Conservation (phyloP, 2,329 filamentous ascomycete species). For the Decorospora gaudefroyi region DNA sequence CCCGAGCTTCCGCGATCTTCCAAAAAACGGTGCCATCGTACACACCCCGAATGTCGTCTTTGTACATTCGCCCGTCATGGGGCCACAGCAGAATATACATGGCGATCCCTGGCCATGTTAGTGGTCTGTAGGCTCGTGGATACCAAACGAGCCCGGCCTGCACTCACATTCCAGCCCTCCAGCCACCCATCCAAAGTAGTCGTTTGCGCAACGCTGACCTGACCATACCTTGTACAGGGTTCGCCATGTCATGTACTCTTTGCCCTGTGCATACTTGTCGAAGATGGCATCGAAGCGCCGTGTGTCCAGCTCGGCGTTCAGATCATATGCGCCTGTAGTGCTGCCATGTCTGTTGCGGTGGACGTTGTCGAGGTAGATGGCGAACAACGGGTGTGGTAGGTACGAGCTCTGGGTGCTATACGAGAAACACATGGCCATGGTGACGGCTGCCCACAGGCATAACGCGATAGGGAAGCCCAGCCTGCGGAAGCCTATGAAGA, state of each 20-base stretch:
- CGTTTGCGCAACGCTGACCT: conserved; percentile 22
- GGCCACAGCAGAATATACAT: conserved; percentile 29
- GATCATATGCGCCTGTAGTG: conserved; percentile 23
- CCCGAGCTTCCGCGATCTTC: conserved; percentile 13
- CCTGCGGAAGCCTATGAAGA: conserved; percentile 21
- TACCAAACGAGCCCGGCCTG: neutral
- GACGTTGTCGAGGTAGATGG: conserved; percentile 25
- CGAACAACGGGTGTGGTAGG: conserved; percentile 21
- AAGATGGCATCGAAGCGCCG: conserved; percentile 24
- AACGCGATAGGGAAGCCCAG: conserved; percentile 21
- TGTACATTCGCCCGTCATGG: conserved; percentile 19
- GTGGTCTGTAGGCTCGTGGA: too few relatives aligned
- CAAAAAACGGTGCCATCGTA: conserved; percentile 36
- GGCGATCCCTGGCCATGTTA: conserved; percentile 22
- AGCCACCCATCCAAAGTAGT: conserved; percentile 27
- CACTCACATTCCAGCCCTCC: conserved; percentile 25
- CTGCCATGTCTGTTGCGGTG: conserved; percentile 23
- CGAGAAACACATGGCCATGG: conserved; percentile 21
- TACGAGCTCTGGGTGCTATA: conserved; percentile 20
- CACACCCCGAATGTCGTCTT: conserved; percentile 19
- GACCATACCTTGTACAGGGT: conserved; percentile 17
- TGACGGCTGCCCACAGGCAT: conserved; percentile 25
- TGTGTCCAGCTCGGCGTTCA: conserved; percentile 21
- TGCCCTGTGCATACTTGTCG: conserved; percentile 22
- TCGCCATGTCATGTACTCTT: conserved; percentile 16